phyloP scores from a whole-genome alignment of 441 rosid species.

The Gossypium laxum region DNA sequence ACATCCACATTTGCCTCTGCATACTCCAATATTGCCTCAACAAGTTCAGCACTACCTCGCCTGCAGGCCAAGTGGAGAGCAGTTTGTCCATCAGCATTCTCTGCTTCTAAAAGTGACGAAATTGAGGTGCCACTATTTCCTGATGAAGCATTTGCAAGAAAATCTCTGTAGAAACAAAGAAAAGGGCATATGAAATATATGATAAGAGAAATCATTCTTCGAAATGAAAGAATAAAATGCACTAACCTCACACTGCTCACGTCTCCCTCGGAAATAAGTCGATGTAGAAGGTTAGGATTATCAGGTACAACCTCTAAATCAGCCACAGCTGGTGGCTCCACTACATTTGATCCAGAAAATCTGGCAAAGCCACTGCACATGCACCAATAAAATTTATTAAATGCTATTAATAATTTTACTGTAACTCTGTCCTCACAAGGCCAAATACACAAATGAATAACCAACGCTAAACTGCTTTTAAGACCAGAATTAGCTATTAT shows the following conservation, averaged over 20 bases:
- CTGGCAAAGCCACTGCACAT: conserved; percentile 50
- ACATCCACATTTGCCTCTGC: conserved; percentile 68
- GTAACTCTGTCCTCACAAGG: not conserved
- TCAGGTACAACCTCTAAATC: conserved; percentile 44
- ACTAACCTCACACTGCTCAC: conserved; percentile 71
- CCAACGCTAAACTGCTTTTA: not conserved
- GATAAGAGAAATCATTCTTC: conserved; percentile 14
- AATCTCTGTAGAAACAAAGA: conserved; percentile 39
- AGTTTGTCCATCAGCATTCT: conserved; percentile 87
- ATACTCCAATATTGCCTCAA: conserved; percentile 64
- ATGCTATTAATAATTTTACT: conserved; percentile 4
- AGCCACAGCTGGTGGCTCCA: conserved; percentile 38
- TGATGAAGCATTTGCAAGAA: conserved; percentile 64
- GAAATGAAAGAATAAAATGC: conserved; percentile 4
- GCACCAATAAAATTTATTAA: conserved; percentile 19
- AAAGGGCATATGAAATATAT: conserved; percentile 7
- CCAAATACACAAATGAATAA: not conserved
- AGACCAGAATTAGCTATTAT: conserved; percentile 10
- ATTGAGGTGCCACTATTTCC: conserved; percentile 40
- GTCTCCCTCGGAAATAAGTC: conserved; percentile 73
- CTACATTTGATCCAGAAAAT: conserved; percentile 43
- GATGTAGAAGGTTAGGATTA: conserved; percentile 57
- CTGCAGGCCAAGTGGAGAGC: conserved; percentile 97
- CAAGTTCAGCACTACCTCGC: conserved; percentile 87
- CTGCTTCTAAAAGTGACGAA: conserved; percentile 61